A percentile compares a stretch with the other conserved stretches of the same genome.
These are phyloP conservation scores for Metschnikowia koreensis DNA, from an alignment of 805 yeast genomes.

Conservation along the genomic window DNA sequence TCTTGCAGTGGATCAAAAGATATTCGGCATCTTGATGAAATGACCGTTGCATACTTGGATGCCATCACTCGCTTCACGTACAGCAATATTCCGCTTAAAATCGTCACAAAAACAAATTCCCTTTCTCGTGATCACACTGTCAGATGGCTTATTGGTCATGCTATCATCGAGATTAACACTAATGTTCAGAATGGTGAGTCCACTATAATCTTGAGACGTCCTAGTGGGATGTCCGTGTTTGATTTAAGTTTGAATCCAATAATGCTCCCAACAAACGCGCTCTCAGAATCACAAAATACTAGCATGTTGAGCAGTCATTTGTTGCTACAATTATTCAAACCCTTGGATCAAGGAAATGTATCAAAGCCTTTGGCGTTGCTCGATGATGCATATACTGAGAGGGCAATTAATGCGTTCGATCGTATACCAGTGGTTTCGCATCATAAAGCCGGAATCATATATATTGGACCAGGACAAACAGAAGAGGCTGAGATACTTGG, in stretches of 20 bases:
- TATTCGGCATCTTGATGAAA: slow-evolving; percentile 41
- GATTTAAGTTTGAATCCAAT: slow-evolving; percentile 40
- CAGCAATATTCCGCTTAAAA: slow-evolving; percentile 56
- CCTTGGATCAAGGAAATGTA: slow-evolving; percentile 32
- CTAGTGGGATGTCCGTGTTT: slow-evolving; percentile 60
- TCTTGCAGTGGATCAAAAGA: slow-evolving; percentile 25
- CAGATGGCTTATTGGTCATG: slow-evolving; percentile 62
- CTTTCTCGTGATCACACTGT: slow-evolving; percentile 11
- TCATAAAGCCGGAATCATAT: slow-evolving; percentile 75
- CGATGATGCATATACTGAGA: slow-evolving; percentile 44
- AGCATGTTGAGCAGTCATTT: slow-evolving; percentile 39
- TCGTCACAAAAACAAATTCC: slow-evolving; percentile 21
- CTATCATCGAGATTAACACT: slow-evolving; percentile 57
- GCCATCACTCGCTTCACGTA: slow-evolving; percentile 65
- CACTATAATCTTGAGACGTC: slow-evolving; percentile 53
- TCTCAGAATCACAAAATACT: slow-evolving; percentile 14
- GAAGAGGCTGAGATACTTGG: slow-evolving; percentile 62
- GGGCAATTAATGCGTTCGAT: slow-evolving; percentile 62
- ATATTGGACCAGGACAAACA: slow-evolving; percentile 66
- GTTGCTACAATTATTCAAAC: slow-evolving; percentile 50
- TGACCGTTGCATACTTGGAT: slow-evolving; percentile 63
- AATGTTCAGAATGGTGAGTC: slow-evolving; percentile 51
- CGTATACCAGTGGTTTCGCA: slow-evolving; percentile 74
- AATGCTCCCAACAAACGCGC: slow-evolving; percentile 7
- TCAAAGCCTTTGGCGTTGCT: slow-evolving; percentile 51